Conservation (phyloP, 139 green algal genomes). For the Desmodesmus armatus region DNA sequence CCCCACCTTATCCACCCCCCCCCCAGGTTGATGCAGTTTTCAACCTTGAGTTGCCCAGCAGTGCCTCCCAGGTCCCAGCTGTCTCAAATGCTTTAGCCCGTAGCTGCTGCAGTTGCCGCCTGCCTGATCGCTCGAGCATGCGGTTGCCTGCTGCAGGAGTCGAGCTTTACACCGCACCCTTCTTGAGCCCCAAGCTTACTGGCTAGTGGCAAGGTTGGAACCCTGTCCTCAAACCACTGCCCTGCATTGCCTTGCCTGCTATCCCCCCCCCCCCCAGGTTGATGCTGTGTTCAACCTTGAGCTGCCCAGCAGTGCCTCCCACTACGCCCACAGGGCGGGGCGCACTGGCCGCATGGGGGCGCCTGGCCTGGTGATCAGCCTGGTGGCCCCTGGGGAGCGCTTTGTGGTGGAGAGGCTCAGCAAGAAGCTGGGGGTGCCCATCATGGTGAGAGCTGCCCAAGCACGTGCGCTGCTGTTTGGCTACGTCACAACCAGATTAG, state of each 20-base stretch:
- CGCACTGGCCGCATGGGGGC: conserved; percentile 83
- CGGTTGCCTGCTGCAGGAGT: too few species aligned
- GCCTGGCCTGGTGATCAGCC: conserved; percentile 75
- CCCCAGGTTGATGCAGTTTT: conserved; percentile 87
- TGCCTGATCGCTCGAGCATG: too few species aligned
- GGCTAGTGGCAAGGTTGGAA: too few species aligned
- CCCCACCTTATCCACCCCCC: too few species aligned
- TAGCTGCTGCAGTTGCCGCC: too few species aligned
- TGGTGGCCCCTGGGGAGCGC: conserved; percentile 71
- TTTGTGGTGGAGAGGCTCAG: conserved; percentile 86
- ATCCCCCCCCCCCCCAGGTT: conserved; percentile 60
- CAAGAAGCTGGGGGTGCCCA: conserved; percentile 66
- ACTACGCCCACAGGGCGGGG: conserved; percentile 93
- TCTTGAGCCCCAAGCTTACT: too few species aligned
- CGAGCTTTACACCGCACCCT: too few species aligned
- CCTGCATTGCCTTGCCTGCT: too few species aligned
- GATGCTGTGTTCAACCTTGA: conserved; percentile 95
- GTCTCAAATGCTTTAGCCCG: background rate
- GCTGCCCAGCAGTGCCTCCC: conserved; percentile 81
- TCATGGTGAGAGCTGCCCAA: conserved; percentile 61
- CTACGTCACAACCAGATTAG: too few species aligned
- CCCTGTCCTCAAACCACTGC: too few species aligned
- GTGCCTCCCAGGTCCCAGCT: conserved; percentile 63
- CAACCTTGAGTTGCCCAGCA: conserved; percentile 91
- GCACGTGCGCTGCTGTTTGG: too few species aligned